Conservation (phyloP, 2,329 filamentous ascomycete genomes). For the Pyricularia sp. region DNA sequence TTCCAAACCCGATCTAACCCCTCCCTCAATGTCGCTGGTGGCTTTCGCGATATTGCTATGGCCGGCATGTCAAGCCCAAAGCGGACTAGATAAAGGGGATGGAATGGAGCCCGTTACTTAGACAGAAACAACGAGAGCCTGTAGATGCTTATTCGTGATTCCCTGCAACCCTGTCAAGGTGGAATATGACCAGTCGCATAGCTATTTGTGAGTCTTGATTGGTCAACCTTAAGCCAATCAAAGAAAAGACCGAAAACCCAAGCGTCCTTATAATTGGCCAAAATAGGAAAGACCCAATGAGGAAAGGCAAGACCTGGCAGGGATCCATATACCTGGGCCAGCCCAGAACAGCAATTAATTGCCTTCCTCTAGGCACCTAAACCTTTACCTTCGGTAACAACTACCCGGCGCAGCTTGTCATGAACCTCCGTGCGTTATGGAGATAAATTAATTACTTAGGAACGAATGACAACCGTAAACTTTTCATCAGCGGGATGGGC, state of each 20-base stretch:
- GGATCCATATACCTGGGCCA: not conserved
- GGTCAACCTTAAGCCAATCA: constrained; percentile 5
- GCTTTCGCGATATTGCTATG: not conserved
- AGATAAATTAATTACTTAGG: not conserved
- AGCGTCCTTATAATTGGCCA: not conserved
- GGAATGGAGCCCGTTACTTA: constrained; percentile 5
- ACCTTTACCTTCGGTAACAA: not conserved
- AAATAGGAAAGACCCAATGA: not conserved
- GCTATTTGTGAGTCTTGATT: constrained; percentile 12
- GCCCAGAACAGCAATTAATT: not conserved
- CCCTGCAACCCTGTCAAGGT: constrained; percentile 12
- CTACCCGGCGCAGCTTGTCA: not conserved
- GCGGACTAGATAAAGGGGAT: constrained; percentile 8
- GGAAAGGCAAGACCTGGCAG: not conserved
- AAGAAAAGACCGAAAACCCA: constrained; percentile 2
- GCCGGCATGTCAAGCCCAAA: constrained; percentile 7
- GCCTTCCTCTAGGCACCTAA: not conserved
- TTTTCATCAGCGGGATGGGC: not conserved
- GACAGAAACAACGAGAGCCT: constrained; percentile 17
- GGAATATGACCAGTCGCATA: constrained; percentile 8
- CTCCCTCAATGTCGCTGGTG: not conserved
- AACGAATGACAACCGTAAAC: not conserved
- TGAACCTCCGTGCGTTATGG: not conserved
- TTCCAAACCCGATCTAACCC: not conserved
- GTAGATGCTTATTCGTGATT: constrained; percentile 13